These are phyloP conservation scores for Ocimum tenuiflorum DNA, from an alignment of 257 asterid genomes.

Conservation along the genomic window DNA sequence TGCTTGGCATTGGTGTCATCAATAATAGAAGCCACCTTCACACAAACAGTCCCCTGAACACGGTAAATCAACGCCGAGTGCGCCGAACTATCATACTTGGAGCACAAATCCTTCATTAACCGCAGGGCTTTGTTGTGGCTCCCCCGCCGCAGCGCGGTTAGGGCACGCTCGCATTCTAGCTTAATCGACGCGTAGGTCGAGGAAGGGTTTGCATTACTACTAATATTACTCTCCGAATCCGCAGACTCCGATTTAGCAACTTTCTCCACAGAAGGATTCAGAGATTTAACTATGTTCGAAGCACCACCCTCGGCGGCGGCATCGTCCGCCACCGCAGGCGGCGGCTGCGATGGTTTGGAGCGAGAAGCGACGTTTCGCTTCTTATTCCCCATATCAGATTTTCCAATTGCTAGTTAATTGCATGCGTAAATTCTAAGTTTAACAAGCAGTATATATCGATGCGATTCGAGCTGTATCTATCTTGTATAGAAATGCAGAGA, in stretches of 20 bases:
- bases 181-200: slow-evolving; percentile 33
- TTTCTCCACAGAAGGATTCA: neutral
- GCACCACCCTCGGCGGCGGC: slow-evolving; percentile 6
- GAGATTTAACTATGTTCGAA: slow-evolving; percentile 5
- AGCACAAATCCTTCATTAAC: slow-evolving; percentile 56
- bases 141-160: slow-evolving; percentile 54
- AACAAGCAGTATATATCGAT: slow-evolving; percentile 7
- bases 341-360: slow-evolving; percentile 32
- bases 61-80: slow-evolving; percentile 50
- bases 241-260: slow-evolving; percentile 12
- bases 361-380: slow-evolving; percentile 42
- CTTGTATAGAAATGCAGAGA: neutral
- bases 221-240: slow-evolving; percentile 10
- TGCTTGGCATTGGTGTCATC: slow-evolving; percentile 54
- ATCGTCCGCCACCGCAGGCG: slow-evolving; percentile 9
- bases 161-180: slow-evolving; percentile 53
- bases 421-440: slow-evolving; percentile 31
- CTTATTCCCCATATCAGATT: slow-evolving; percentile 39
- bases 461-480: neutral
- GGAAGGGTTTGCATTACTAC: slow-evolving; percentile 17
- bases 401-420: slow-evolving; percentile 16
- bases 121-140: slow-evolving; percentile 60
- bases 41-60: slow-evolving; percentile 56
- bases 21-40: slow-evolving; percentile 43
- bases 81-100: slow-evolving; percentile 39